Evolutionary conservation across 73 alveolate species (phyloP).

Genomic region (Paraurostyla sp.): DNA sequence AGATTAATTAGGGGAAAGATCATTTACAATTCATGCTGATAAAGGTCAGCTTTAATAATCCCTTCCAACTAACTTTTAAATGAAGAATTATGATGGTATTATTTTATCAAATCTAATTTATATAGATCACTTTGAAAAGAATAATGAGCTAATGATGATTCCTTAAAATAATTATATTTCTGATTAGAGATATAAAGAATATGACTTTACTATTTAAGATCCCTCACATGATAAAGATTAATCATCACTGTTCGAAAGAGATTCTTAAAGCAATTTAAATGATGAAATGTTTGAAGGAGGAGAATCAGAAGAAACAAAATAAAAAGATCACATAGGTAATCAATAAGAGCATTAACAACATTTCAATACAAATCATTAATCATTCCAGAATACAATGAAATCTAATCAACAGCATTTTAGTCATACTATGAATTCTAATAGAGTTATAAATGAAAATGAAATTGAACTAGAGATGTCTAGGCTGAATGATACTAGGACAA

Average conservation of each 20-base stretch:
- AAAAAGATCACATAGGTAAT: not conserved
- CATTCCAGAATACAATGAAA: not conserved
- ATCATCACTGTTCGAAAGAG: conserved; percentile 19
- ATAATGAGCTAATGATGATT: no score
- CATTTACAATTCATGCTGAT: not conserved
- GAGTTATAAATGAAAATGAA: conserved; percentile 7
- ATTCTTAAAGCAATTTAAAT: not conserved
- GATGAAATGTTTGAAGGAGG: not conserved
- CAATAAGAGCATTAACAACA: not conserved
- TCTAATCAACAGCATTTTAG: not conserved
- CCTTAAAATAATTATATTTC: no score
- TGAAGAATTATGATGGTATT: no score
- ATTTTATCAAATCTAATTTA: no score
- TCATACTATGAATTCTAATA: not conserved
- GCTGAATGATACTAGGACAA: not conserved
- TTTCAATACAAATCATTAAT: not conserved
- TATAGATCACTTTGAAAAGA: no score
- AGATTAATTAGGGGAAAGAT: not conserved
- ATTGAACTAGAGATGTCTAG: conserved; percentile 12
- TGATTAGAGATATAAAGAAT: not conserved
- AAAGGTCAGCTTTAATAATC: not conserved
- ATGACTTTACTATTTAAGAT: not conserved
- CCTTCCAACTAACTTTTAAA: not conserved
- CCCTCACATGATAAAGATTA: not conserved
- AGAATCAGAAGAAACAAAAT: not conserved